These are phyloP conservation scores for Diplocarpon mali DNA, from an alignment of 2,329 filamentous ascomycete species.

Conservation along the genomic window DNA sequence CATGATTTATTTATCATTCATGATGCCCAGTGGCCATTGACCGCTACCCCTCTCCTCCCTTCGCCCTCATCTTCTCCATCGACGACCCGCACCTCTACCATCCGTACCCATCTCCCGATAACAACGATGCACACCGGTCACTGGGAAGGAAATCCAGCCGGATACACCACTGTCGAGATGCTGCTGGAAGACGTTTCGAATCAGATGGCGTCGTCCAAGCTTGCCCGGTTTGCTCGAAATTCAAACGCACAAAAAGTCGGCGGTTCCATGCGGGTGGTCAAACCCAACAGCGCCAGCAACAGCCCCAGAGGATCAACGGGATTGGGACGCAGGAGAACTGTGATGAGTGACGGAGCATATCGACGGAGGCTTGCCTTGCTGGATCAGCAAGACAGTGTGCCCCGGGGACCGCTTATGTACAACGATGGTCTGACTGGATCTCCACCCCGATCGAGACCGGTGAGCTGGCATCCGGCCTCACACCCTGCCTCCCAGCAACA, in stretches of 20 bases:
- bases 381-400: constrained; percentile 33
- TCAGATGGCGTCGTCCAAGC: constrained; percentile 39
- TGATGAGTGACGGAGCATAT: constrained; percentile 37
- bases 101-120: background rate
- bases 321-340: constrained; percentile 42
- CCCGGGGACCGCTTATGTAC: constrained; percentile 34
- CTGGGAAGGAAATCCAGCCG: constrained; percentile 17
- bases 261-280: constrained; percentile 47
- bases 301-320: constrained; percentile 48
- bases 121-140: constrained; percentile 21
- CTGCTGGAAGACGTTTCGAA: constrained; percentile 41
- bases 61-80: constrained; percentile 1
- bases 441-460: constrained; percentile 40
- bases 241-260: constrained; percentile 39
- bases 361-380: constrained; percentile 19
- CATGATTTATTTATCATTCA: constrained; percentile 14
- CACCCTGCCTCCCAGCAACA: constrained; percentile 28
- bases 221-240: constrained; percentile 37
- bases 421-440: constrained; percentile 25
- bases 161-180: constrained; percentile 32
- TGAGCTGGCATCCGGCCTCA: constrained; percentile 67
- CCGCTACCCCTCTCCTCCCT: constrained; percentile 4
- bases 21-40: constrained; percentile 7
- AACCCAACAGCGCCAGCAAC: constrained; percentile 57
- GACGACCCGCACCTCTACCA: background rate